Evolutionary conservation across 352 stramenopile genomes (phyloP), one percentile per base, ranked within the genome.

Genomic region (Aphanomyces stellatus): DNA sequence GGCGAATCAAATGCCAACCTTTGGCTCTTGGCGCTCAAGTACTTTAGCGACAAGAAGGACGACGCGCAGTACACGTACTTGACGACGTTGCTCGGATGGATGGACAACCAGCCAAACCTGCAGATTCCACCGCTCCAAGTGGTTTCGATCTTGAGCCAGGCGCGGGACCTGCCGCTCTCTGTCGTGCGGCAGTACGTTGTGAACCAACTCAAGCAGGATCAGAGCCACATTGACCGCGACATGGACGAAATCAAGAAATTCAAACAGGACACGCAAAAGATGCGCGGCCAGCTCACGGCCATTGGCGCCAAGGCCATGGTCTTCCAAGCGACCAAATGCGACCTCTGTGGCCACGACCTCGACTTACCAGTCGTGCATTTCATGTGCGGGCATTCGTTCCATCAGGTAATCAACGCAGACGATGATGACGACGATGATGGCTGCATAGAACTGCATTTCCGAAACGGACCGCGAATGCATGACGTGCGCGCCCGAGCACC

Each of bases 351-450:
- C 69, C 87, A 93, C 64, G 87, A 95, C 65, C 65, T 96, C 63
- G 88, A 96, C 71, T 71, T 96, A 11, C 88, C 88, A n/a, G 88
- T 88, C 0, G 87, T 96, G 42, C 88, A 96, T 63, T 96, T 96
- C 67, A 87, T 96, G 79, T 96, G 85, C 62, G 88, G 93, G 55
- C 86, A 96, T 73, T 95, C 84, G 53, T 96, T 91, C 74, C 85
- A 96, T 62, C 79, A 96, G 17, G 41, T 75, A 59, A 28, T 17
- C 3, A 64, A 51, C 43, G 42, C 67, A 42, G n/a, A 6, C n/a
- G 10, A 10, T 25, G 10, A 31, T 63, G 27, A 42, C 19, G 35
- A 43, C 1, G 34, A 61, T 41, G 10, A 60, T 56, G 43, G 30
- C 7, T 30, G 15, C 17, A 37, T 61, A 65, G 53, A 93, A 92